A percentile compares a stretch with the other conserved stretches of the same genome.
phyloP scores from a whole-genome alignment of 768 basidiomycete genomes.

The Xerocomellus chrysenteron region DNA sequence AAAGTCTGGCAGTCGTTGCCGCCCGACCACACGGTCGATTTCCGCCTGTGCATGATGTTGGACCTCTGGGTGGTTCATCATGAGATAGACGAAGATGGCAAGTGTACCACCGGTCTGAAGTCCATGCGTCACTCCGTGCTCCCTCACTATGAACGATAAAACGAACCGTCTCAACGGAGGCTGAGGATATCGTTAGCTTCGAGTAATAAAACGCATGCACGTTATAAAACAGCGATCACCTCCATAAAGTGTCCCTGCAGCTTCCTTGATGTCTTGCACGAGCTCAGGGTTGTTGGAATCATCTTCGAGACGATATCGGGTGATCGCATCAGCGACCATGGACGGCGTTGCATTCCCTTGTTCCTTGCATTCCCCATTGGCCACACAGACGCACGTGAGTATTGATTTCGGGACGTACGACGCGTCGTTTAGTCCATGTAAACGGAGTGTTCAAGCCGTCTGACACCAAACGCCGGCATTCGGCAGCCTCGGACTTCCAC shows the following conservation, averaged over 20 bases:
- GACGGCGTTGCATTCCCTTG: slow-evolving; percentile 8
- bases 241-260: slow-evolving; percentile 17
- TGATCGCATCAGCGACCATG: slow-evolving; percentile 20
- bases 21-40: slow-evolving; percentile 25
- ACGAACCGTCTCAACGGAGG: slow-evolving; percentile 33
- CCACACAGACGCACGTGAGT: not conserved
- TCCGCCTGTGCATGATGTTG: slow-evolving; percentile 27
- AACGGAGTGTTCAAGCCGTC: slow-evolving; percentile 14
- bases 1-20: slow-evolving; percentile 31
- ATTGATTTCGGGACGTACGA: not conserved
- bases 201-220: not conserved
- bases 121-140: not conserved
- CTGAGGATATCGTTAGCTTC: slow-evolving; percentile 13
- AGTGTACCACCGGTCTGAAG: slow-evolving; percentile 27
- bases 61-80: slow-evolving; percentile 30
- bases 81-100: slow-evolving; percentile 27
- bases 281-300: slow-evolving; percentile 1
- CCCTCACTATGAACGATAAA: not conserved
- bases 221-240: slow-evolving; percentile 8
- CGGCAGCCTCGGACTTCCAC: too few species aligned
- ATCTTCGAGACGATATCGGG: not conserved
- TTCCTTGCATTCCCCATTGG: not conserved
- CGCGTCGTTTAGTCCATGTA: slow-evolving; percentile 3
- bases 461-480: not conserved
- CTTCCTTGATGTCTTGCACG: slow-evolving; percentile 16